These are phyloP conservation scores for Chlamydomonas incerta DNA, from an alignment of 139 green algal genomes.

Conservation along the genomic window DNA sequence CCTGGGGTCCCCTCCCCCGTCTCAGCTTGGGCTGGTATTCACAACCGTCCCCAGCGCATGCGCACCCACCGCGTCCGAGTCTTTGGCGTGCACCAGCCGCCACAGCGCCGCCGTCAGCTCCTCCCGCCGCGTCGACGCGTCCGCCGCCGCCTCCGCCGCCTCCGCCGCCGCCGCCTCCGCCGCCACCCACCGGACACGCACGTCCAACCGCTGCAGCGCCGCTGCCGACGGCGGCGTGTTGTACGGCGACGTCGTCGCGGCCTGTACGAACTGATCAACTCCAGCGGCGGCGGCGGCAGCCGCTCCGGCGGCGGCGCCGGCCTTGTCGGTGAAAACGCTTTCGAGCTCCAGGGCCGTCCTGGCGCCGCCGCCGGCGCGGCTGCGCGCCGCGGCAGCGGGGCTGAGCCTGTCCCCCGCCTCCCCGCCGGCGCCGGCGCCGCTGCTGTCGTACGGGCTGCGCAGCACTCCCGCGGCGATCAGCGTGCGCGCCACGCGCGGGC, in stretches of 20 bases:
- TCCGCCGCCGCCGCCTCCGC: not conserved
- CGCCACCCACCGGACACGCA: not conserved
- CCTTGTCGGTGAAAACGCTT: not conserved
- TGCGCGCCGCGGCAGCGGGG: not conserved
- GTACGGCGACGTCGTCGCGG: not conserved
- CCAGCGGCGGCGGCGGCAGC: not conserved
- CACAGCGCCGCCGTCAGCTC: slow-evolving; percentile 8
- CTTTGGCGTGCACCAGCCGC: slow-evolving; percentile 1
- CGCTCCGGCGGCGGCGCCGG: not conserved
- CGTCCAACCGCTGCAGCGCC: no score
- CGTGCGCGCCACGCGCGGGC: no score
- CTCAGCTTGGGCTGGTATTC: no score
- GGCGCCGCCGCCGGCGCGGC: not conserved
- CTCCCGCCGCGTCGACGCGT: not conserved
- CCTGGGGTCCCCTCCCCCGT: no score
- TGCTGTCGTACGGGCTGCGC: no score
- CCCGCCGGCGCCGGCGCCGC: no score
- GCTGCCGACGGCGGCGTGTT: not conserved
- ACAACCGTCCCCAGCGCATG: no score
- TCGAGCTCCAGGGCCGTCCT: not conserved
- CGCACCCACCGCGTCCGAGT: not conserved
- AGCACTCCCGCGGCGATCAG: no score
- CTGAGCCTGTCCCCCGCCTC: not conserved
- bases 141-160: not conserved
- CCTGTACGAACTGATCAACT: not conserved